Conservation (phyloP, 2,329 filamentous ascomycete genomes). For the Chrysosphaeria jannelii region DNA sequence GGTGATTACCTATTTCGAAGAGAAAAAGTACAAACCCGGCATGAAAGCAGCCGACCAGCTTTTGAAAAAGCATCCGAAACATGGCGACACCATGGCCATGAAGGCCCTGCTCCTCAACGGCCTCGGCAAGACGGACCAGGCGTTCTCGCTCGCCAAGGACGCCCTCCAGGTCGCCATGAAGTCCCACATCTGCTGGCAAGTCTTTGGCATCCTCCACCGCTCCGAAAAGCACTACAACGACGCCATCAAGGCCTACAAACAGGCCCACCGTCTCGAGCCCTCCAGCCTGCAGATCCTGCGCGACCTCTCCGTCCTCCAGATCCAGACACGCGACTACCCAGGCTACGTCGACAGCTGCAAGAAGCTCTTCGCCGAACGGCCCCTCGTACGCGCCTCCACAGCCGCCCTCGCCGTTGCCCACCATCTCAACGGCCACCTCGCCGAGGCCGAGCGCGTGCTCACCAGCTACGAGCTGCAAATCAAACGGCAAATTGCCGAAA, state of each 20-base stretch:
- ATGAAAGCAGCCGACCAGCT: constrained; percentile 92
- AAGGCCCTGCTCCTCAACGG: constrained; percentile 91
- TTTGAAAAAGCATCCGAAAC: constrained; percentile 73
- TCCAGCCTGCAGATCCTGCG: constrained; percentile 81
- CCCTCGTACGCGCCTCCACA: constrained; percentile 74
- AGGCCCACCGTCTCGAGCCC: constrained; percentile 77
- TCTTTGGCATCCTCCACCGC: constrained; percentile 82
- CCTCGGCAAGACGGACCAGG: constrained; percentile 75
- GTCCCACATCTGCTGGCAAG: constrained; percentile 98
- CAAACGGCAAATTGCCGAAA: too few relatives aligned
- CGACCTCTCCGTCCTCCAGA: constrained; percentile 72
- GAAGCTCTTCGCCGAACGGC: constrained; percentile 61
- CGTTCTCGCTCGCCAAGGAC: constrained; percentile 73
- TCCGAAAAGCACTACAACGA: constrained; percentile 95
- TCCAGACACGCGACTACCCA: constrained; percentile 86
- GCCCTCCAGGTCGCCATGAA: constrained; percentile 93
- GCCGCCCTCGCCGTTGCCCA: constrained; percentile 86
- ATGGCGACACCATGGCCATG: constrained; percentile 97
- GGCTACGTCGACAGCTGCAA: constrained; percentile 78
- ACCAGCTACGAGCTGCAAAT: constrained; percentile 82
- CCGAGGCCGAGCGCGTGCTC: constrained; percentile 69
- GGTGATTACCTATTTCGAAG: constrained; percentile 86
- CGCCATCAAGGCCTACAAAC: constrained; percentile 97
- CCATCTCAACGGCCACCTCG: constrained; percentile 62
- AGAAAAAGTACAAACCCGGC: constrained; percentile 89